Percentiles rank a stretch among this genome's conserved stretches.
Conservation (phyloP, 1,284 basidiomycete genomes). For the Austroboletus novae-zelandiae region DNA sequence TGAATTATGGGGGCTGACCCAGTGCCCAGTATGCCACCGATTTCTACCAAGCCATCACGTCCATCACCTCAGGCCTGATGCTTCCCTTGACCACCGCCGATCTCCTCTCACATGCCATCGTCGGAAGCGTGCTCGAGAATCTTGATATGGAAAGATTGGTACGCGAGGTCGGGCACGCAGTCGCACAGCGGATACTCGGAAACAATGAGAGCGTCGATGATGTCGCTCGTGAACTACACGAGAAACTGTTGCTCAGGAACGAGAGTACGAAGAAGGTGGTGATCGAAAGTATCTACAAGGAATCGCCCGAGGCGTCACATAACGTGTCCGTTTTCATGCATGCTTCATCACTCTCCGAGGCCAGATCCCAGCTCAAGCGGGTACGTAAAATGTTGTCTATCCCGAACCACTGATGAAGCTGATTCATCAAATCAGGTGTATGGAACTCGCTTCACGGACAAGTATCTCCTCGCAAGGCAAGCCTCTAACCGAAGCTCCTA, state of each 20-base stretch:
- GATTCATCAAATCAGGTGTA: constrained; percentile 57
- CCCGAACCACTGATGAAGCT: not conserved
- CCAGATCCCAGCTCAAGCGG: constrained; percentile 77
- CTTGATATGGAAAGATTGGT: constrained; percentile 98
- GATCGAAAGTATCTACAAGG: constrained; percentile 95
- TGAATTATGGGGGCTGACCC: constrained; percentile 17
- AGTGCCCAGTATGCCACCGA: constrained; percentile 79
- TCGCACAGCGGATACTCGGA: constrained; percentile 87
- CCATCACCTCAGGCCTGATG: constrained; percentile 93
- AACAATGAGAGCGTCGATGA: constrained; percentile 95
- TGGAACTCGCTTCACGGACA: constrained; percentile 91
- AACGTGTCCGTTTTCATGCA: constrained; percentile 89
- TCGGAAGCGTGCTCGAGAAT: constrained; percentile 95
- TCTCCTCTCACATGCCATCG: constrained; percentile 95
- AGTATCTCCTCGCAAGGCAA: constrained; percentile 81
- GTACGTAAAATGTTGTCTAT: constrained; percentile 43
- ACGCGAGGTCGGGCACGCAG: constrained; percentile 89
- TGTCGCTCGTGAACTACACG: constrained; percentile 90
- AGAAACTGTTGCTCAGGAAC: constrained; percentile 86
- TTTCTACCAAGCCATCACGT: constrained; percentile 91
- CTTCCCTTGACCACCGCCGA: constrained; percentile 95
- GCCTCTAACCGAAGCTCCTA: constrained; percentile 48
- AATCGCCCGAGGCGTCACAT: constrained; percentile 82
- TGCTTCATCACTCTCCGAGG: constrained; percentile 71
- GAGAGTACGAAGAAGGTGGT: constrained; percentile 97